Percentiles rank a stretch among this genome's conserved stretches.
phyloP scores from a whole-genome alignment of 768 basidiomycete species.

The Hortiboletus campestris region DNA sequence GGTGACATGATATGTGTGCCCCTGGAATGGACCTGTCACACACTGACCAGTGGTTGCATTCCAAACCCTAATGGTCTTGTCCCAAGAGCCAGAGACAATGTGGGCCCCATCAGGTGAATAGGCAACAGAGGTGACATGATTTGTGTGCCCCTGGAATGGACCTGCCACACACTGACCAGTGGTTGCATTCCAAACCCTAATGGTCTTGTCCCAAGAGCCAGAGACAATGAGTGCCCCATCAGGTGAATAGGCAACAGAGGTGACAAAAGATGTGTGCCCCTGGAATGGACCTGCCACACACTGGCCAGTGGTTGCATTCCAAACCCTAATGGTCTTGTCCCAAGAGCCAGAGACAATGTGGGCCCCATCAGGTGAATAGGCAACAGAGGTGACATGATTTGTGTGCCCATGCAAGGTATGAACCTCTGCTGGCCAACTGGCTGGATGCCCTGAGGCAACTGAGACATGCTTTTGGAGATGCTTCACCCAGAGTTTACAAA shows the following conservation, averaged over 20 bases:
- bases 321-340: neutral
- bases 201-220: neutral
- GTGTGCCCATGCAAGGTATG: neutral
- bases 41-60: too few species aligned
- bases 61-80: neutral
- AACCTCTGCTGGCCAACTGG: neutral
- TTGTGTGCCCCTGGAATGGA: slow-evolving; percentile 4
- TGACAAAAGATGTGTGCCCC: neutral
- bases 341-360: neutral
- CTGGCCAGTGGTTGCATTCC: neutral
- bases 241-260: neutral
- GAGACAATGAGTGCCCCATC: neutral
- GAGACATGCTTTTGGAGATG: neutral
- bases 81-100: too few species aligned
- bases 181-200: neutral
- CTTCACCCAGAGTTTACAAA: neutral
- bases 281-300: neutral
- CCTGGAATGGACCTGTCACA: neutral
- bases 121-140: slow-evolving; percentile 1
- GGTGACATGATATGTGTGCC: neutral
- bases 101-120: neutral
- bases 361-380: neutral
- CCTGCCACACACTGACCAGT: too few species aligned
- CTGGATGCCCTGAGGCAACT: neutral
- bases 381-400: neutral